Conservation (phyloP, 176 grass and related monocot species). For the Tillandsia fasciculata region DNA sequence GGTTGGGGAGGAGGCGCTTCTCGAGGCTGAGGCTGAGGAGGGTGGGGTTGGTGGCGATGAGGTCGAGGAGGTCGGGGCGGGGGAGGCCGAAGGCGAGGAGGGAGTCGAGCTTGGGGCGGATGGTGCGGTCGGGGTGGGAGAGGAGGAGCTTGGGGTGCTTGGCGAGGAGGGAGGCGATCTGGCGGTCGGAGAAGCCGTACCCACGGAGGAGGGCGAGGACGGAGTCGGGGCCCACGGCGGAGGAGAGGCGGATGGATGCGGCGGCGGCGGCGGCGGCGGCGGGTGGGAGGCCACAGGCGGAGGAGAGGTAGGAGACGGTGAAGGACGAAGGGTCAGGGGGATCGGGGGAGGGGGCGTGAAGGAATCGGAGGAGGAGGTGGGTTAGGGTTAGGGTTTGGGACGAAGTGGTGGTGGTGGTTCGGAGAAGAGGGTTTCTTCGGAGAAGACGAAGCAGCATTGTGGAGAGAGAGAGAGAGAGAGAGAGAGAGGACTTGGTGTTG, state of each 20-base stretch:
- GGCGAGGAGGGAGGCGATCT: constrained; percentile 23
- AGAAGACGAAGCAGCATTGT: not conserved
- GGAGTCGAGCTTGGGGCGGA: constrained; percentile 23
- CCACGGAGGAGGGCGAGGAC: constrained; percentile 14
- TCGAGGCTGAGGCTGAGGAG: constrained; percentile 22
- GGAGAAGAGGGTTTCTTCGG: not conserved
- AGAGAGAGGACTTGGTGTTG: not conserved
- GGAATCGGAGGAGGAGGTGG: not conserved
- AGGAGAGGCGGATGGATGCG: constrained; percentile 13
- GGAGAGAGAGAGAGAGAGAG: not conserved
- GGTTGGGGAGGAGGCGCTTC: constrained; percentile 26
- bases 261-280: constrained; percentile 2
- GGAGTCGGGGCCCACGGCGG: not conserved
- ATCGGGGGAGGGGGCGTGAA: not conserved
- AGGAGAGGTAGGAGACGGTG: constrained; percentile 2
- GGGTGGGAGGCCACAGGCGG: constrained; percentile 18
- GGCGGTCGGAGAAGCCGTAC: constrained; percentile 35
- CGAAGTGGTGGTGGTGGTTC: not conserved
- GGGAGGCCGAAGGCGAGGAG: constrained; percentile 10
- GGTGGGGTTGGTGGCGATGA: constrained; percentile 12
- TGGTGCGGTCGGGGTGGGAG: constrained; percentile 2
- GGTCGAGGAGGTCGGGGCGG: not conserved
- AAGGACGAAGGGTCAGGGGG: not conserved
- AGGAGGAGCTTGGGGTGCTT: constrained; percentile 13
- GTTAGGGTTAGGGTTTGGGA: not conserved